Evolutionary conservation across 805 yeast species (phyloP).

Genomic region (Kodamaea fukazawae): DNA sequence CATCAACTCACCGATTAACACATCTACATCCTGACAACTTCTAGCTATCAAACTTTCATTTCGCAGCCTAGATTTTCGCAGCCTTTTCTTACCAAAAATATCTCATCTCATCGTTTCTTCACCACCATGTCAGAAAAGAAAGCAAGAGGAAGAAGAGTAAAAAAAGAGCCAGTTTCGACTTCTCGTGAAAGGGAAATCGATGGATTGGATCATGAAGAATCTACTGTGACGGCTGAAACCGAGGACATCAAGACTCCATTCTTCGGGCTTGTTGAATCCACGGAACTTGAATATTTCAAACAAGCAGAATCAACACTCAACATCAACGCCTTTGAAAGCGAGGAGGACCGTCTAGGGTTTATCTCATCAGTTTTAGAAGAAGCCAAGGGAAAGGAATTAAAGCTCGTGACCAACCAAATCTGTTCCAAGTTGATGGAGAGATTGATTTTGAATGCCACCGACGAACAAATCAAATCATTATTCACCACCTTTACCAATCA

Average conservation of each 20-base stretch:
- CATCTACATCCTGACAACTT: background rate
- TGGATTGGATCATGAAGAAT: slow-evolving; percentile 5
- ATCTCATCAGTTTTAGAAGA: slow-evolving; percentile 80
- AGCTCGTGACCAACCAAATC: slow-evolving; percentile 89
- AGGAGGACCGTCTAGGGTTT: slow-evolving; percentile 73
- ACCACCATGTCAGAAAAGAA: slow-evolving; percentile 16
- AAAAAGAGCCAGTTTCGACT: slow-evolving; percentile 13
- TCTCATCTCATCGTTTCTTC: too few species aligned
- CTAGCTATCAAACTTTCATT: background rate
- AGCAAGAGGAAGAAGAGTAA: slow-evolving; percentile 44
- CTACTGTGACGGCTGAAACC: slow-evolving; percentile 12
- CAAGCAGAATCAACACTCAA: slow-evolving; percentile 87
- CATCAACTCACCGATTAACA: too few species aligned
- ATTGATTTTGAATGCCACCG: slow-evolving; percentile 63
- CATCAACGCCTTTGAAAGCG: slow-evolving; percentile 68
- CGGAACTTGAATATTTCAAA: slow-evolving; percentile 87
- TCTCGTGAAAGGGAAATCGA: too few species aligned
- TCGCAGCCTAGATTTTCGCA: background rate
- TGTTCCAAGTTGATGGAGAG: slow-evolving; percentile 93
- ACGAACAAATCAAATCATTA: slow-evolving; percentile 60
- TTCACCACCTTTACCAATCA: slow-evolving; percentile 71
- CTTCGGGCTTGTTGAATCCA: slow-evolving; percentile 82
- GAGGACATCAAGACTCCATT: slow-evolving; percentile 43
- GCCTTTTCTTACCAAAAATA: too few species aligned
- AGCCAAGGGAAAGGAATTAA: slow-evolving; percentile 83